A percentile compares a stretch with the other conserved stretches of the same genome.
Evolutionary conservation across 2,329 filamentous ascomycete species (phyloP).

Genomic region (Talaromyces sp.): DNA sequence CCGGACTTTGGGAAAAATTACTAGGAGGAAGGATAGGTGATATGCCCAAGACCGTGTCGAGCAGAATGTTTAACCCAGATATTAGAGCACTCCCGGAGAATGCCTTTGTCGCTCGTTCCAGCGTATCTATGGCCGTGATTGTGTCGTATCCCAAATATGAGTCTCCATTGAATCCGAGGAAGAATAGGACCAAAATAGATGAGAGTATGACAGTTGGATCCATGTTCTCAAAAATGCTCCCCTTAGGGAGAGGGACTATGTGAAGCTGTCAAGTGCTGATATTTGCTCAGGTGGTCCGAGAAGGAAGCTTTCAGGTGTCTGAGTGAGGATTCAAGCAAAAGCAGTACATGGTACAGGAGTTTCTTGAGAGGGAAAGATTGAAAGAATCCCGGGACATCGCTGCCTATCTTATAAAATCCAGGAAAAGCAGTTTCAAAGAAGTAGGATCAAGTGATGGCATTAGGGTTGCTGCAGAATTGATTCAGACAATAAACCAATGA

Average conservation of each 20-base stretch:
- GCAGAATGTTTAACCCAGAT: not conserved
- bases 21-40: not conserved
- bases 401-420: not conserved
- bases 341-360: not conserved
- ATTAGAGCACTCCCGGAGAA: not conserved
- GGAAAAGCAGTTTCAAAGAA: not conserved
- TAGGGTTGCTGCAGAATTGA: not conserved
- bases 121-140: not conserved
- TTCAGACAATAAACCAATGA: not conserved
- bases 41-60: not conserved
- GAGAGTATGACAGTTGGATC: not conserved
- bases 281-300: not conserved
- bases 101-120: not conserved
- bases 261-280: not conserved
- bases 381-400: not conserved
- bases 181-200: conserved; percentile 1
- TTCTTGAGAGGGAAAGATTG: not conserved
- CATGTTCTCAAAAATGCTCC: not conserved
- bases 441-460: not conserved
- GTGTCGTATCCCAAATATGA: not conserved
- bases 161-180: conserved; percentile 5
- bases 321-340: not conserved
- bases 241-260: not conserved
- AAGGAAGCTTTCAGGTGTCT: not conserved
- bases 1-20: not conserved